Evolutionary conservation across 768 basidiomycete genomes (phyloP).

Genomic region (Xanthoconium purpureum): DNA sequence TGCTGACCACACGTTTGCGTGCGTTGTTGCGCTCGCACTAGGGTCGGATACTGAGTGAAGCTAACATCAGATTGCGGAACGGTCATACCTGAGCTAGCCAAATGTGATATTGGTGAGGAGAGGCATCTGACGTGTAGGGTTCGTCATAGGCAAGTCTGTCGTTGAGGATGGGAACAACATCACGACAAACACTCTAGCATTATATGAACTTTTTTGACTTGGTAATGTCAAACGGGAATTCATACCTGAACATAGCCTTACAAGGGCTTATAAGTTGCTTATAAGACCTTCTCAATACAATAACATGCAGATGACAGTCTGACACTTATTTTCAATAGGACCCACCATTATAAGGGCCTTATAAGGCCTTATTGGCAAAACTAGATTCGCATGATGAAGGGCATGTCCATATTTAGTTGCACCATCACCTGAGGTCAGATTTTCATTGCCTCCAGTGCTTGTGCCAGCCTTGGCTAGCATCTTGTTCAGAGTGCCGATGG

Average conservation of each 20-base stretch:
- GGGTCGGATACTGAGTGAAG: not conserved
- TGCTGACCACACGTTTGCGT: slow-evolving; percentile 26
- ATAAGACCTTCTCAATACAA: too few species aligned
- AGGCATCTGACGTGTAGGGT: slow-evolving; percentile 29
- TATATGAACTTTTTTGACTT: too few species aligned
- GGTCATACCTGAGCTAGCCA: slow-evolving; percentile 31
- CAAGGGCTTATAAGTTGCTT: too few species aligned
- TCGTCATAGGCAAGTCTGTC: slow-evolving; percentile 32
- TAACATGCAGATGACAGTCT: too few species aligned
- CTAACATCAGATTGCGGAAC: not conserved
- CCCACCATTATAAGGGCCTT: too few species aligned
- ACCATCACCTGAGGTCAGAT: slow-evolving; percentile 18
- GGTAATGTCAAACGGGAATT: too few species aligned
- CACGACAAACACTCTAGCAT: too few species aligned
- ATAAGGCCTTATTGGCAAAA: too few species aligned
- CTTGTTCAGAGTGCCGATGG: slow-evolving; percentile 24
- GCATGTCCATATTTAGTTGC: slow-evolving; percentile 28
- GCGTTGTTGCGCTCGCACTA: slow-evolving; percentile 30
- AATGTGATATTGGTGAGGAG: slow-evolving; percentile 27
- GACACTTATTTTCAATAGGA: too few species aligned
- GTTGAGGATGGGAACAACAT: slow-evolving; percentile 29
- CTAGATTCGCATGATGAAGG: too few species aligned
- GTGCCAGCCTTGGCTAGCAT: slow-evolving; percentile 20
- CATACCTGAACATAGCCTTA: too few species aligned
- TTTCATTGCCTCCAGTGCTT: slow-evolving; percentile 4